Evolutionary conservation across 257 asterid genomes (phyloP).

Genomic region (Solanum phureja): DNA sequence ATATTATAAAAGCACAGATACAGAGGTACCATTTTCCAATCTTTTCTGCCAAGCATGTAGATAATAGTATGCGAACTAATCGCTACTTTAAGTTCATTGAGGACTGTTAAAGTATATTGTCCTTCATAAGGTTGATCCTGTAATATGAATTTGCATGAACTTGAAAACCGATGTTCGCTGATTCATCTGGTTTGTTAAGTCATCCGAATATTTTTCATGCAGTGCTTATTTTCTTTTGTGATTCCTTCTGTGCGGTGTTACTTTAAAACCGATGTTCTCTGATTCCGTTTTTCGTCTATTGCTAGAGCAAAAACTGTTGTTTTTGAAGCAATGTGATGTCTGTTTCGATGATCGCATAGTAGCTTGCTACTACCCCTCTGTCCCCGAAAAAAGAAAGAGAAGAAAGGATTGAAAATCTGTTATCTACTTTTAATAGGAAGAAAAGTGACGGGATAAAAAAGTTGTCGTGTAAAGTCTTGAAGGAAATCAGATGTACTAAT

Average conservation of each 20-base stretch:
- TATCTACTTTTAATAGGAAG: background rate
- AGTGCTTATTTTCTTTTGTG: too few relatives aligned
- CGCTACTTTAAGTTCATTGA: background rate
- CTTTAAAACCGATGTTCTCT: too few relatives aligned
- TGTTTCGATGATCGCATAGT: background rate
- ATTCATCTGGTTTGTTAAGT: background rate
- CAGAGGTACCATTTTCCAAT: conserved; percentile 52
- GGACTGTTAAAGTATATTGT: background rate
- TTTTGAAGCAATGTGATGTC: background rate
- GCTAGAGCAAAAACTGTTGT: background rate
- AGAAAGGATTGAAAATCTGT: background rate
- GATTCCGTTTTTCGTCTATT: background rate
- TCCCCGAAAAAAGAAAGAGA: background rate
- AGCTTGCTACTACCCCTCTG: background rate
- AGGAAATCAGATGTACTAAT: background rate
- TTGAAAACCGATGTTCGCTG: background rate
- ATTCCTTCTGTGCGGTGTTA: background rate
- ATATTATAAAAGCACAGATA: conserved; percentile 91
- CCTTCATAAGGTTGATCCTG: background rate
- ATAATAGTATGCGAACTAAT: background rate
- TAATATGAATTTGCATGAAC: background rate
- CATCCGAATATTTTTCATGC: background rate
- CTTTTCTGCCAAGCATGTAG: background rate
- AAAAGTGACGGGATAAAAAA: background rate
- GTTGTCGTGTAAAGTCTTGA: background rate